Evolutionary conservation across 2,329 filamentous ascomycete genomes (phyloP).

Genomic region (Claviceps pusilla): DNA sequence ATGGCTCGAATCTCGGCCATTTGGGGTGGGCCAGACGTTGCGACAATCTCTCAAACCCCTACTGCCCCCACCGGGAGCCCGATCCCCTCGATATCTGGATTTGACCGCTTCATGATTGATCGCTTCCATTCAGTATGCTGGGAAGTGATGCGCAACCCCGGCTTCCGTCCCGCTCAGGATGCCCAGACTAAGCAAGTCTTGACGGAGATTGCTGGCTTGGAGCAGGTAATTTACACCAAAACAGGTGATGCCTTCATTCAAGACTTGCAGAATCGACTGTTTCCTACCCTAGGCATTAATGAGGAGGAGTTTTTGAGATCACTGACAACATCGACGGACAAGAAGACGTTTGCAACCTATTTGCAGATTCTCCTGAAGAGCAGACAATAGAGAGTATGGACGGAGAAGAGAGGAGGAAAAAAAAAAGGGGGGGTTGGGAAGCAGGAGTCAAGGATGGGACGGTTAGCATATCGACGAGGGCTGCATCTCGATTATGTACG

Average conservation of each 20-base stretch:
- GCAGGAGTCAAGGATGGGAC: neutral
- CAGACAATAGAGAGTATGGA: constrained; percentile 15
- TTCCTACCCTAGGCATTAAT: constrained; percentile 49
- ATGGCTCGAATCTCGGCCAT: constrained; percentile 69
- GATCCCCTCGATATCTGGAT: constrained; percentile 59
- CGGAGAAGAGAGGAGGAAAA: neutral
- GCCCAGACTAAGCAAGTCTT: constrained; percentile 81
- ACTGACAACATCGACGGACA: constrained; percentile 43
- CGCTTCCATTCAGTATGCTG: constrained; percentile 82
- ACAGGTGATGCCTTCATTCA: constrained; percentile 69
- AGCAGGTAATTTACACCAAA: constrained; percentile 83
- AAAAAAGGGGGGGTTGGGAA: no score
- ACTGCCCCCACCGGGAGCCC: constrained; percentile 34
- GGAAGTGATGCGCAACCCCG: constrained; percentile 66
- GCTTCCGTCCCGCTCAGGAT: constrained; percentile 66
- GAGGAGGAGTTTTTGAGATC: constrained; percentile 43
- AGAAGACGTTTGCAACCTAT: constrained; percentile 49
- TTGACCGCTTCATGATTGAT: constrained; percentile 79
- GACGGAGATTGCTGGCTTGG: constrained; percentile 70
- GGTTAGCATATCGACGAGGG: neutral
- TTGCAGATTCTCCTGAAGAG: constrained; percentile 42
- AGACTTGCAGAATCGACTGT: constrained; percentile 48
- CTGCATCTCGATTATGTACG: neutral
- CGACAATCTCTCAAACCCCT: constrained; percentile 38
- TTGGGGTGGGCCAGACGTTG: constrained; percentile 78